A percentile compares a stretch with the other conserved stretches of the same genome.
phyloP scores from a whole-genome alignment of 2,329 filamentous ascomycete genomes.

The Colletotrichum chrysophilum region DNA sequence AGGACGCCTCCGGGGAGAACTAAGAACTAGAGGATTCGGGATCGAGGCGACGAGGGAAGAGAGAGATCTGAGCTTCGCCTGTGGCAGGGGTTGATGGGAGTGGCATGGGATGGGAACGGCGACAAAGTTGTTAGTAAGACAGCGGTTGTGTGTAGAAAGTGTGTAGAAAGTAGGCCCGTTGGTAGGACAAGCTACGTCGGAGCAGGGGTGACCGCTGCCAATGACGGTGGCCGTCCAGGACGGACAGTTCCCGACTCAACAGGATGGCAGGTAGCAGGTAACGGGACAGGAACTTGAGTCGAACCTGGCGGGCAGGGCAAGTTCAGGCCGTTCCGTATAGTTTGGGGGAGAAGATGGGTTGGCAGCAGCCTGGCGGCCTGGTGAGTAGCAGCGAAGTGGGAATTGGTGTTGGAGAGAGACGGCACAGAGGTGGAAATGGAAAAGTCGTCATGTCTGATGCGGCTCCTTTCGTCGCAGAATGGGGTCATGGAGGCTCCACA shows the following conservation, averaged over 20 bases:
- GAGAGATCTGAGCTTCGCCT: neutral
- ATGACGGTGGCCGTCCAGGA: neutral
- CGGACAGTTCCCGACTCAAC: constrained; percentile 10
- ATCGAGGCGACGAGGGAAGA: neutral
- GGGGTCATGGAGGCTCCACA: constrained; percentile 25
- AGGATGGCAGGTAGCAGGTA: constrained; percentile 16
- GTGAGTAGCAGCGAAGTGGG: neutral
- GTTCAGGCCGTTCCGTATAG: neutral
- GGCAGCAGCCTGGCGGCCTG: neutral
- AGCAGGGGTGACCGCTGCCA: neutral
- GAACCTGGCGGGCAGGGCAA: constrained; percentile 3
- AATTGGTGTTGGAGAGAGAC: neutral
- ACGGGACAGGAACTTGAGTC: constrained; percentile 8
- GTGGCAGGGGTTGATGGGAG: neutral
- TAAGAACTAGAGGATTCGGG: neutral
- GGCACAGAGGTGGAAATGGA: neutral
- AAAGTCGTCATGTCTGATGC: constrained; percentile 25
- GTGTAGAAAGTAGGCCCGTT: neutral
- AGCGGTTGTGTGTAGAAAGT: accelerated
- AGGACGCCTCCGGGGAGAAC: neutral
- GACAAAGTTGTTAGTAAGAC: neutral
- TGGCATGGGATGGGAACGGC: neutral
- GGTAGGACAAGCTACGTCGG: neutral
- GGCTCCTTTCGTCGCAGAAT: constrained; percentile 40
- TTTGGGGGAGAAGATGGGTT: neutral